Evolutionary conservation across 2,329 filamentous ascomycete species (phyloP).

Genomic region (Cladosporium oxysporum): DNA sequence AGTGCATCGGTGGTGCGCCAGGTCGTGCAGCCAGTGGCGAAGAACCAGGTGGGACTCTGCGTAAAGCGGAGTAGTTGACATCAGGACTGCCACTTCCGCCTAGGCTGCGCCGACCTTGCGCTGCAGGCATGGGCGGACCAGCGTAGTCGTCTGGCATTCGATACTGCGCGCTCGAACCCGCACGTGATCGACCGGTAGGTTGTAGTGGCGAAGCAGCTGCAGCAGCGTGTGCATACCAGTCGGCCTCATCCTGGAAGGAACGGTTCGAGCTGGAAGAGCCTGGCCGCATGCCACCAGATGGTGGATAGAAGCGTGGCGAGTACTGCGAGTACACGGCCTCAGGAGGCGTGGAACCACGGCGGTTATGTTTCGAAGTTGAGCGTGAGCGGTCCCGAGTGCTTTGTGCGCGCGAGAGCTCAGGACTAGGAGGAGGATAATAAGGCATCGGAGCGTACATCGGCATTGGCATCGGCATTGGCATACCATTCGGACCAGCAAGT

Average conservation of each 20-base stretch:
- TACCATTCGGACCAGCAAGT: constrained; percentile 51
- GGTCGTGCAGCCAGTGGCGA: constrained; percentile 28
- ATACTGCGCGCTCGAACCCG: constrained; percentile 39
- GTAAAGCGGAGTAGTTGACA: constrained; percentile 36
- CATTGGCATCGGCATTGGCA: constrained; percentile 40
- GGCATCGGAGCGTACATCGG: constrained; percentile 40
- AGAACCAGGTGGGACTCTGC: constrained; percentile 31
- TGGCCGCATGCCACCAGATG: constrained; percentile 30
- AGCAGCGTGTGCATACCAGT: constrained; percentile 36
- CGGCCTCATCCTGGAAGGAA: constrained; percentile 52
- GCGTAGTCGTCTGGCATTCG: constrained; percentile 40
- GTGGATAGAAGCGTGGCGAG: constrained; percentile 31
- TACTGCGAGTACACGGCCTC: constrained; percentile 30
- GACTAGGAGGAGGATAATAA: constrained; percentile 34
- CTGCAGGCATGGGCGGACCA: constrained; percentile 34
- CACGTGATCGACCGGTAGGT: constrained; percentile 42
- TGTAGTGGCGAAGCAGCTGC: constrained; percentile 20
- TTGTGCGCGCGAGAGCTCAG: constrained; percentile 23
- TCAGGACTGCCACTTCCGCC: constrained; percentile 38
- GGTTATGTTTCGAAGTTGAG: constrained; percentile 33
- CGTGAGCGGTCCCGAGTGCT: constrained; percentile 26
- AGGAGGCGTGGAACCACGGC: constrained; percentile 35
- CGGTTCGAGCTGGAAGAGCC: constrained; percentile 43
- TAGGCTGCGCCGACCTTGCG: constrained; percentile 37
- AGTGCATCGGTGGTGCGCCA: constrained; percentile 10